Evolutionary conservation across 1,284 basidiomycete species (phyloP).

Genomic region (Ustilago trichophora): DNA sequence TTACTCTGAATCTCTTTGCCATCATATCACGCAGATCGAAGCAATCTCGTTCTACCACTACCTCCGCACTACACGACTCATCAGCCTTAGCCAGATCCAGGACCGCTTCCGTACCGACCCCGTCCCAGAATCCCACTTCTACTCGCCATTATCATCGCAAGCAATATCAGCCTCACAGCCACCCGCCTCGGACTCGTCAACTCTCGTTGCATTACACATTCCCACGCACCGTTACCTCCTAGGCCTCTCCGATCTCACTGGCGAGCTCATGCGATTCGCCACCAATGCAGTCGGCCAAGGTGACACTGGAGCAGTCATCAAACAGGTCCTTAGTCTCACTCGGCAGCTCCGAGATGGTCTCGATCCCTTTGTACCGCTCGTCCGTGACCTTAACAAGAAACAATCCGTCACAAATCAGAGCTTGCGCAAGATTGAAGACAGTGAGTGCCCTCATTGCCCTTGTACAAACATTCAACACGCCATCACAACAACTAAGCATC

Average conservation of each 20-base stretch:
- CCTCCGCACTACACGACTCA: slow-evolving; percentile 77
- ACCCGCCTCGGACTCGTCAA: too few relatives aligned
- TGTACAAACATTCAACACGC: too few relatives aligned
- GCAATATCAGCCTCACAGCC: not conserved
- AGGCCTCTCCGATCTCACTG: slow-evolving; percentile 91
- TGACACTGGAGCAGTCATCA: slow-evolving; percentile 34
- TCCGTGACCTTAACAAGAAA: slow-evolving; percentile 83
- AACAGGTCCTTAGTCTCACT: slow-evolving; percentile 46
- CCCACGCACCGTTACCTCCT: slow-evolving; percentile 85
- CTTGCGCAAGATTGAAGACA: slow-evolving; percentile 91
- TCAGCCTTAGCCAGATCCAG: slow-evolving; percentile 78
- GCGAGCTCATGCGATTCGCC: slow-evolving; percentile 93
- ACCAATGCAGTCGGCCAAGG: slow-evolving; percentile 67
- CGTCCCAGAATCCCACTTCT: slow-evolving; percentile 19
- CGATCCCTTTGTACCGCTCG: slow-evolving; percentile 76
- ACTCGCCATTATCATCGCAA: not conserved
- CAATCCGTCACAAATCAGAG: slow-evolving; percentile 84
- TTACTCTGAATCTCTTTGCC: too few relatives aligned
- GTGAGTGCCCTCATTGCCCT: slow-evolving; percentile 73
- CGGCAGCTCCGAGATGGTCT: slow-evolving; percentile 71
- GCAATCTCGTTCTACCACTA: slow-evolving; percentile 89
- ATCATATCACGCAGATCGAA: slow-evolving; percentile 72
- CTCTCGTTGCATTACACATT: slow-evolving; percentile 13
- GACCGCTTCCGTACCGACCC: slow-evolving; percentile 26
- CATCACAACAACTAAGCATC: too few relatives aligned